phyloP scores from a whole-genome alignment of 495 filamentous ascomycete genomes.

The Peziza echinospora region DNA sequence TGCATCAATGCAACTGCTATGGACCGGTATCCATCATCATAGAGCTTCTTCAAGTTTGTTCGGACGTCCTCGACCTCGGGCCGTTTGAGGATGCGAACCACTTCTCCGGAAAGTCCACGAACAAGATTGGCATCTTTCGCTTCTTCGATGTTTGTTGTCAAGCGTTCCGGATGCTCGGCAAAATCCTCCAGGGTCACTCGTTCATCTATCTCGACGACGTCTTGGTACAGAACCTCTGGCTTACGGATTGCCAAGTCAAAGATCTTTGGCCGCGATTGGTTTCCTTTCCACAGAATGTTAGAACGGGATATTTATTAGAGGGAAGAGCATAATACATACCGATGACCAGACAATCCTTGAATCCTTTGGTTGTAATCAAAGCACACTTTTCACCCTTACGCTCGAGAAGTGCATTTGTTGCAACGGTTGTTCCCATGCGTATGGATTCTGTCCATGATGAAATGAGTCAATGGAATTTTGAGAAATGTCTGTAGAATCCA shows the following conservation, averaged over 20 bases:
- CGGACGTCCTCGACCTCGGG: constrained; percentile 33
- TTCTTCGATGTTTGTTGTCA: constrained; percentile 27
- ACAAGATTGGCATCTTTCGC: constrained; percentile 33
- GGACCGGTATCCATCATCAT: constrained; percentile 40
- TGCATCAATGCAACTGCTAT: constrained; percentile 67
- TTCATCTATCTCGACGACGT: constrained; percentile 61
- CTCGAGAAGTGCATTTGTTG: constrained; percentile 76
- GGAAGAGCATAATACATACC: constrained; percentile 24
- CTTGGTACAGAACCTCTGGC: constrained; percentile 56
- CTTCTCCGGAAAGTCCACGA: constrained; percentile 44
- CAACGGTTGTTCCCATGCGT: constrained; percentile 78
- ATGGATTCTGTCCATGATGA: constrained; percentile 43
- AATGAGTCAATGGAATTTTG: constrained; percentile 32
- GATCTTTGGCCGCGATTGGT: constrained; percentile 63
- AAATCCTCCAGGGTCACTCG: constrained; percentile 76
- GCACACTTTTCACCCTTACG: constrained; percentile 84
- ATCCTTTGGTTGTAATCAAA: constrained; percentile 78
- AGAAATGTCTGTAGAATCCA: constrained; percentile 40
- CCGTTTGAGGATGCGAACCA: constrained; percentile 41
- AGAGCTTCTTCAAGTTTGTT: constrained; percentile 34
- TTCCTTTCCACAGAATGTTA: constrained; percentile 17
- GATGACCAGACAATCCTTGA: constrained; percentile 75
- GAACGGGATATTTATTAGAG: not conserved
- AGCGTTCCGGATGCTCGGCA: constrained; percentile 56
- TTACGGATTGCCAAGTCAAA: constrained; percentile 65